Evolutionary conservation across 2,329 filamentous ascomycete genomes (phyloP).

Genomic region (Ceratocystis ficicola): DNA sequence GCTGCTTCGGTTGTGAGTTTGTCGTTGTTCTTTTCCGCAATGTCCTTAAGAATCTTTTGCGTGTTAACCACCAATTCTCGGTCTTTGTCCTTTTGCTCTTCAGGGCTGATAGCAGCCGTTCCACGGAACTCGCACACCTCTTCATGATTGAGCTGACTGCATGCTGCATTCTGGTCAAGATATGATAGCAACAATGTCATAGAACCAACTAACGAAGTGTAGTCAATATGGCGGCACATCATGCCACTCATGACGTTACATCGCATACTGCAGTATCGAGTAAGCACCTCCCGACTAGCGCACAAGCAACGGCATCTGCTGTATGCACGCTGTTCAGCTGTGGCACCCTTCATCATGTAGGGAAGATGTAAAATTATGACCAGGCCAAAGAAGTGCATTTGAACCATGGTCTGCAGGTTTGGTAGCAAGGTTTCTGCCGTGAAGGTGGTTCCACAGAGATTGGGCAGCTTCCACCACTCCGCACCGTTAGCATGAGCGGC

Average conservation of each 20-base stretch:
- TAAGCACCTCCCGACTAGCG: slow-evolving; percentile 40
- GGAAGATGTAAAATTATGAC: slow-evolving; percentile 44
- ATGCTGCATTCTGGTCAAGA: slow-evolving; percentile 29
- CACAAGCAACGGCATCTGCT: slow-evolving; percentile 38
- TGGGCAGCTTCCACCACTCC: slow-evolving; percentile 38
- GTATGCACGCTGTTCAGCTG: slow-evolving; percentile 34
- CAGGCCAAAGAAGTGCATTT: slow-evolving; percentile 41
- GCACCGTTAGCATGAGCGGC: slow-evolving; percentile 33
- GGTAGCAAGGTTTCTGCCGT: slow-evolving; percentile 40
- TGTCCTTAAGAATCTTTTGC: slow-evolving; percentile 31
- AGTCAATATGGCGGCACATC: slow-evolving; percentile 40
- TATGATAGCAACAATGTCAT: slow-evolving; percentile 42
- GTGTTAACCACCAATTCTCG: slow-evolving; percentile 31
- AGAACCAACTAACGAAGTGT: slow-evolving; percentile 39
- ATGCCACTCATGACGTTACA: slow-evolving; percentile 31
- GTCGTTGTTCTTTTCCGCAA: slow-evolving; percentile 32
- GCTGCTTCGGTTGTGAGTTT: slow-evolving; percentile 34
- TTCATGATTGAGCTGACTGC: slow-evolving; percentile 6
- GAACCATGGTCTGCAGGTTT: slow-evolving; percentile 32
- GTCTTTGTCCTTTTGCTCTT: slow-evolving; percentile 30
- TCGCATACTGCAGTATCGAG: slow-evolving; percentile 38
- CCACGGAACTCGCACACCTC: background rate
- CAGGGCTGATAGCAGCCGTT: slow-evolving; percentile 16
- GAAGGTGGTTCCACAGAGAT: slow-evolving; percentile 27
- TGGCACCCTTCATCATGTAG: slow-evolving; percentile 37